These are phyloP conservation scores for Platanthera guangdongensis DNA, from an alignment of 106 monocot genomes.

Conservation along the genomic window DNA sequence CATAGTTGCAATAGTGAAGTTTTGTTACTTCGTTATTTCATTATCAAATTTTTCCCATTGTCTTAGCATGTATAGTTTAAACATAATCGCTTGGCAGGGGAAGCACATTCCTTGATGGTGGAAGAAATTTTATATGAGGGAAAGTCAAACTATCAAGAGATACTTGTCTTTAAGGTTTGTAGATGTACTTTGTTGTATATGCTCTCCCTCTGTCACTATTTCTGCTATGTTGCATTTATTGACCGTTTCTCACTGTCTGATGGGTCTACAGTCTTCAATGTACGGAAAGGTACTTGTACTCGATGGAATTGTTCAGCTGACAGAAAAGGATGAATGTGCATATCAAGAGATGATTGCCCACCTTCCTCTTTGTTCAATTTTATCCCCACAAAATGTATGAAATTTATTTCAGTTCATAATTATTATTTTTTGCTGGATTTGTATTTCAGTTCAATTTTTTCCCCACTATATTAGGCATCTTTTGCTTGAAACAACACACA, in stretches of 20 bases:
- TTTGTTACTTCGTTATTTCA: neutral
- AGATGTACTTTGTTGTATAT: neutral
- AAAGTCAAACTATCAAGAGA: conserved; percentile 77
- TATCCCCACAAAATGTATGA: conserved; percentile 85
- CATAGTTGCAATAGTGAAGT: neutral
- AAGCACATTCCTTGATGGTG: conserved; percentile 85
- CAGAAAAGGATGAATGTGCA: conserved; percentile 96
- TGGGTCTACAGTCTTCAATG: conserved; percentile 53
- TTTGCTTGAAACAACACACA: neutral
- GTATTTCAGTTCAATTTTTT: neutral
- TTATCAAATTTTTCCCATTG: neutral
- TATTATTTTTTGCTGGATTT: conserved; percentile 1
- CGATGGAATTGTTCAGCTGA: conserved; percentile 95
- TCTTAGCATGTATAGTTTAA: no score
- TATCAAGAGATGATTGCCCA: conserved; percentile 99
- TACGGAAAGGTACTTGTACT: conserved; percentile 97
- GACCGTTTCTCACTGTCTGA: neutral
- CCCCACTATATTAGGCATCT: neutral
- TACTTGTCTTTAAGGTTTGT: conserved; percentile 80
- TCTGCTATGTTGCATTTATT: neutral
- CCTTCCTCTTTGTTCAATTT: conserved; percentile 95
- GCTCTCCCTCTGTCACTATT: neutral
- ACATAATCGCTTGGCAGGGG: conserved; percentile 38
- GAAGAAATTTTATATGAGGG: conserved; percentile 75
- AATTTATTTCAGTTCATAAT: conserved; percentile 17